These are phyloP conservation scores for Venturia asperata DNA, from an alignment of 2,329 filamentous ascomycete genomes.

Conservation along the genomic window DNA sequence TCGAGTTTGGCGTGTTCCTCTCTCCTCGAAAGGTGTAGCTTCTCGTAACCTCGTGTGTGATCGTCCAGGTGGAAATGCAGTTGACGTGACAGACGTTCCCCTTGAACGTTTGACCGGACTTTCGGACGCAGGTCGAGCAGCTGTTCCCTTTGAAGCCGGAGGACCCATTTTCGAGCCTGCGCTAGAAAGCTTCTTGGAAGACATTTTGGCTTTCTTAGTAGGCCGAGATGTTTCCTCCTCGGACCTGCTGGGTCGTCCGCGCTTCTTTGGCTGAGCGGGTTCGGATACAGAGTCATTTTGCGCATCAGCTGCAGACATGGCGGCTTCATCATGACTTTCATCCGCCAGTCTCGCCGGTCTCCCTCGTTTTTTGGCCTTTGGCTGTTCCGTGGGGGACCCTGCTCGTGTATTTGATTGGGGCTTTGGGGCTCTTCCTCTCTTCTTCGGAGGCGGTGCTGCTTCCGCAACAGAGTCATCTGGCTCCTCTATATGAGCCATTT, in stretches of 20 bases:
- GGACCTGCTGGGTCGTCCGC: conserved; percentile 26
- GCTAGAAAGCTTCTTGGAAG: conserved; percentile 15
- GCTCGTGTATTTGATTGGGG: neutral
- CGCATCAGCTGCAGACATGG: neutral
- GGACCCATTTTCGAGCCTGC: conserved; percentile 20
- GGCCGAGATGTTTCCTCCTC: conserved; percentile 22
- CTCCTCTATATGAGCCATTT: neutral
- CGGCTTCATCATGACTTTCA: neutral
- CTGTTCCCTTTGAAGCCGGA: conserved; percentile 16
- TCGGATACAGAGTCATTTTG: neutral
- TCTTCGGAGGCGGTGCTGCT: neutral
- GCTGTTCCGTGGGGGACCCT: neutral
- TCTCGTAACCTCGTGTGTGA: conserved; percentile 33
- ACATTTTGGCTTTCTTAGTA: conserved; percentile 19
- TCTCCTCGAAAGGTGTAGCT: conserved; percentile 39
- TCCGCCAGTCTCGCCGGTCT: neutral
- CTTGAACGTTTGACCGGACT: conserved; percentile 11
- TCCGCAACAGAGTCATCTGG: neutral
- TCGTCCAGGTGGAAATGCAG: conserved; percentile 24
- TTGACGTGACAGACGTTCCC: conserved; percentile 13
- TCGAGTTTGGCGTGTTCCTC: conserved; percentile 56
- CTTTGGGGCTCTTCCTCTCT: conserved; percentile 1
- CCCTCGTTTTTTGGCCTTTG: conserved; percentile 3
- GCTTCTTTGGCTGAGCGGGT: conserved; percentile 17
- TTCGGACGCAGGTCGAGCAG: neutral